Percentiles rank a stretch among this genome's conserved stretches.
Evolutionary conservation across 768 basidiomycete genomes (phyloP).

Genomic region (Pisolithus orientalis): DNA sequence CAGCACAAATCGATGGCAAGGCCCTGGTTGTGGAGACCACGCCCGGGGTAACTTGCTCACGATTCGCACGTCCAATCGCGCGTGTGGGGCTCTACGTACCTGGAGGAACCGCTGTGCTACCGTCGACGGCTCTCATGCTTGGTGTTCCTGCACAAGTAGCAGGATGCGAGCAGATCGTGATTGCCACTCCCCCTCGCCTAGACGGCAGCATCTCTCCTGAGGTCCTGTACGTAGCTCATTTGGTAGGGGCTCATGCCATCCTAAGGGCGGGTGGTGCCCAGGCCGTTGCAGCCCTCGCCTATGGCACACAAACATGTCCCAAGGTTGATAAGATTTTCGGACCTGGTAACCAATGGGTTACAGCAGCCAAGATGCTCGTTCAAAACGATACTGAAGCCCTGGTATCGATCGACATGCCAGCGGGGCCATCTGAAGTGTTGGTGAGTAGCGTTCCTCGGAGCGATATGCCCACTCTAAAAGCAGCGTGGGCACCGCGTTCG

Average conservation of each 20-base stretch:
- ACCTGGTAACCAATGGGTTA: conserved; percentile 99
- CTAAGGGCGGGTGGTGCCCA: conserved; percentile 96
- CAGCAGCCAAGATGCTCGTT: conserved; percentile 98
- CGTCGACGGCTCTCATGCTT: conserved; percentile 96
- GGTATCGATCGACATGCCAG: conserved; percentile 98
- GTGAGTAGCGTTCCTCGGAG: conserved; percentile 53
- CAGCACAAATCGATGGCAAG: conserved; percentile 70
- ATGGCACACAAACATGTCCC: conserved; percentile 90
- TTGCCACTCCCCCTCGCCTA: conserved; percentile 92
- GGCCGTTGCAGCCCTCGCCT: conserved; percentile 92
- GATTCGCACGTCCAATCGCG: conserved; percentile 92
- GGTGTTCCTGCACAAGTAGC: conserved; percentile 98
- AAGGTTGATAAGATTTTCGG: conserved; percentile 99
- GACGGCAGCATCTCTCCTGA: conserved; percentile 95
- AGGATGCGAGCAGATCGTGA: conserved; percentile 84
- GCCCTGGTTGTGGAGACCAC: conserved; percentile 88
- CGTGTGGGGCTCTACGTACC: conserved; percentile 97
- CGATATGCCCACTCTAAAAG: conserved; percentile 56
- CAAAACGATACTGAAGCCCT: conserved; percentile 97
- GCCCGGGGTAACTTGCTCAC: conserved; percentile 94
- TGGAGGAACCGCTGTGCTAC: conserved; percentile 93
- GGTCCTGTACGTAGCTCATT: conserved; percentile 92
- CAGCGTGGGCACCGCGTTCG: conserved; percentile 49
- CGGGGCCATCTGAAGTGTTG: conserved; percentile 95
- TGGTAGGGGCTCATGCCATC: conserved; percentile 86